Evolutionary conservation across 768 basidiomycete genomes (phyloP).

Genomic region (Termitomyces sp.): DNA sequence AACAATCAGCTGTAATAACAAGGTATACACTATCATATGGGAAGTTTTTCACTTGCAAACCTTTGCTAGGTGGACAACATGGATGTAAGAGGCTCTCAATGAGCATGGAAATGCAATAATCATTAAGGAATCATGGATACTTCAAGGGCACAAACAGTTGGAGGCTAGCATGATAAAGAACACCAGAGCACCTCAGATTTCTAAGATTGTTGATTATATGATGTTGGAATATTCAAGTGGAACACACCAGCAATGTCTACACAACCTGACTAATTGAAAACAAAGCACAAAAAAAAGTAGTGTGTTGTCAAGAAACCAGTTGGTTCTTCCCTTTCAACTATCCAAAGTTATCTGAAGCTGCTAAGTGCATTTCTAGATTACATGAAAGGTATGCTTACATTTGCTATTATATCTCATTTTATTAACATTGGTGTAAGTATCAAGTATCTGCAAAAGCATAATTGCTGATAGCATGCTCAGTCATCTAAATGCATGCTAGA

Average conservation of each 20-base stretch:
- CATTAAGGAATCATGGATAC: neutral
- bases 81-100: neutral
- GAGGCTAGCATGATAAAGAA: neutral
- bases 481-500: too few species aligned
- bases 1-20: neutral
- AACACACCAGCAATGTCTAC: neutral
- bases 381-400: neutral
- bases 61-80: neutral
- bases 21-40: neutral
- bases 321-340: neutral
- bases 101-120: neutral
- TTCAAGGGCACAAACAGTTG: neutral
- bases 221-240: neutral
- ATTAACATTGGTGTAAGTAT: neutral
- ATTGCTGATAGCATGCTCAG: too few species aligned
- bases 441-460: too few species aligned
- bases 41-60: neutral
- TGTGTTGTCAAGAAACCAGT: neutral
- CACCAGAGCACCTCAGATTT: neutral
- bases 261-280: too few species aligned
- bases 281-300: neutral
- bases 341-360: neutral
- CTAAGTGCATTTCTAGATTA: neutral
- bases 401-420: neutral
- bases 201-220: neutral